Evolutionary conservation across 495 filamentous ascomycete genomes (phyloP).

Genomic region (Penicillium riverlandense): DNA sequence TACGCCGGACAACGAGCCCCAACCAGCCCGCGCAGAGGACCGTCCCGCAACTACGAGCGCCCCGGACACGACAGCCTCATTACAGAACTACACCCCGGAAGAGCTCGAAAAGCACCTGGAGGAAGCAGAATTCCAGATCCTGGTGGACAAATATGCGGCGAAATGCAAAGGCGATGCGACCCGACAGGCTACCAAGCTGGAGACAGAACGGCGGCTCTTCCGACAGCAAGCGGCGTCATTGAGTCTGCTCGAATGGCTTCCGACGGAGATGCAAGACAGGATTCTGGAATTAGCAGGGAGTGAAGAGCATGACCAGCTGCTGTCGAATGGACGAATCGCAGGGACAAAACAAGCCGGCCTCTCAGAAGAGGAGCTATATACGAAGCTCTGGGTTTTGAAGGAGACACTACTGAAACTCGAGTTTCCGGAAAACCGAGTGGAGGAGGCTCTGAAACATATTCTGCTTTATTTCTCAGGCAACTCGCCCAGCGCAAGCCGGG

Average conservation of each 20-base stretch:
- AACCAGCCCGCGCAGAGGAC: constrained; percentile 15
- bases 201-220: constrained; percentile 72
- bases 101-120: constrained; percentile 81
- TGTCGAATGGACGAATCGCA: constrained; percentile 18
- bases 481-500: constrained; percentile 44
- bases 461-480: constrained; percentile 49
- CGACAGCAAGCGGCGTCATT: constrained; percentile 64
- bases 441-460: constrained; percentile 58
- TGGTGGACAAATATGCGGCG: constrained; percentile 72
- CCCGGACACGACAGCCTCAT: constrained; percentile 16
- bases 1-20: constrained; percentile 36
- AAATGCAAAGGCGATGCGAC: constrained; percentile 61
- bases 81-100: constrained; percentile 61
- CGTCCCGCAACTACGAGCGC: constrained; percentile 11
- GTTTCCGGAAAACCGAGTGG: constrained; percentile 56
- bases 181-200: constrained; percentile 62
- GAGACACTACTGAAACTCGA: constrained; percentile 58
- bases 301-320: constrained; percentile 31
- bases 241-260: constrained; percentile 69
- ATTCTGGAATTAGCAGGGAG: constrained; percentile 53
- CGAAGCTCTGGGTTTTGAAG: constrained; percentile 74
- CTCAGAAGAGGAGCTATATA: constrained; percentile 64
- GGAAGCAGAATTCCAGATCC: constrained; percentile 68
- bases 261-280: constrained; percentile 67
- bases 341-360: constrained; percentile 21